These are phyloP conservation scores for Kwoniella sp. DNA, from an alignment of 768 basidiomycete genomes.

Conservation along the genomic window DNA sequence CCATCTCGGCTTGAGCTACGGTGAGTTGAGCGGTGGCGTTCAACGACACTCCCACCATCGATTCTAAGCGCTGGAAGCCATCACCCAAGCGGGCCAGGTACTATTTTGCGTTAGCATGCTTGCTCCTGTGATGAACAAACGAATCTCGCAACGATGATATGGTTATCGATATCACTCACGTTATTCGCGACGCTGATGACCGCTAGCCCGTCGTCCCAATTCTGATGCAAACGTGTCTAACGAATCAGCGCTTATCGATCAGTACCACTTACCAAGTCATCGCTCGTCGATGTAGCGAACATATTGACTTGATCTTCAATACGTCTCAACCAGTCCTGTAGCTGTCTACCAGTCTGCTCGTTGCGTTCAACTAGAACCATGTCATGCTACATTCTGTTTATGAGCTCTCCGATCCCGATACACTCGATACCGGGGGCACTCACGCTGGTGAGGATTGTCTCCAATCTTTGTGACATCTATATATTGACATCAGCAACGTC, in stretches of 20 bases:
- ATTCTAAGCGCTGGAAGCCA: slow-evolving; percentile 1
- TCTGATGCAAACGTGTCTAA: neutral
- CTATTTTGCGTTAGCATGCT: neutral
- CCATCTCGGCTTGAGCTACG: slow-evolving; percentile 1
- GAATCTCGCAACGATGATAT: too few species aligned
- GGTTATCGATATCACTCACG: neutral
- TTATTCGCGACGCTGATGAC: neutral
- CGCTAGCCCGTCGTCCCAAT: neutral
- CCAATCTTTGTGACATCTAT: neutral
- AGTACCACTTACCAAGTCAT: neutral
- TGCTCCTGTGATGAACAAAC: too few species aligned
- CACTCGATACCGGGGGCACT: neutral
- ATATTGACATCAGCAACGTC: neutral
- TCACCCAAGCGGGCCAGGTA: neutral
- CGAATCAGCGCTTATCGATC: neutral
- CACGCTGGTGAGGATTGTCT: neutral
- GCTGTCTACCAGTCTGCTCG: neutral
- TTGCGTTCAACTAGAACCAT: neutral
- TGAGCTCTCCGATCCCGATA: too few species aligned
- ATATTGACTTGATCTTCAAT: neutral
- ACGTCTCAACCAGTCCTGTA: neutral
- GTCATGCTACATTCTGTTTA: slow-evolving; percentile 9
- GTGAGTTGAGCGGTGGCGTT: slow-evolving; percentile 1
- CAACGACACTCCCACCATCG: neutral
- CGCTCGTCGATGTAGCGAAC: neutral